Base-by-base conservation (phyloP, 192 early-diverging fungal genomes). In the Linnemannia hyalina region DNA sequence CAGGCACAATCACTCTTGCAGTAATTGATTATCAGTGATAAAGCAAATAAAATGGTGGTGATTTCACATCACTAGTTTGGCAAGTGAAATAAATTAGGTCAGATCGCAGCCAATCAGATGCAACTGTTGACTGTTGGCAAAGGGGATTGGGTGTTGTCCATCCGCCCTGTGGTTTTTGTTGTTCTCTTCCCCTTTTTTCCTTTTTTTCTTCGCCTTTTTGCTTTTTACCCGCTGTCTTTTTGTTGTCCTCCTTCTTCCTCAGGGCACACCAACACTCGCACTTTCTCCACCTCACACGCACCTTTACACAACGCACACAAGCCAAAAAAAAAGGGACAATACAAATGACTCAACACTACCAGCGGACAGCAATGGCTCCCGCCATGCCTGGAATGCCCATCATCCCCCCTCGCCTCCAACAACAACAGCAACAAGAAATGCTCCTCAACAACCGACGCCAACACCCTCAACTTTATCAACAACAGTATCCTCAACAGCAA, bases 381-480 rank as follows among this genome's bases (percentile, higher is more conserved):
- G n/a, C 75, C 40, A 68, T 73, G 16, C 40, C 60, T 36, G 80
- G 73, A 29, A 81, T 81, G 68, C 80, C 80, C 49, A 49, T 81
- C 73, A 82, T 82, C 75, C 81, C 81, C 15, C 81, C 81, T 13
- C 36, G 81, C 49, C 4, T 77, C 38, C 81, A 82, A 26, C 74
- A 49, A n/a, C 81, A 82, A 10, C 46, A 82, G 22, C 81, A 82
- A 16, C 81, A 82, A 32, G 44, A 74, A 55, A 35, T 74, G 22
- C 40, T 82, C 11, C 46, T 75, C 42, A 41, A 73, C 26, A 73
- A 82, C 22, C 22, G 81, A 68, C 55, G 41, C 26, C 41, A 41
- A 32, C 41, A 74, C 49, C 49, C 49, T 9, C 73, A 74, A 5
- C 22, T 49, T 9, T 42, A 74, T 9, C 44, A 32, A 41, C 40